Evolutionary conservation across 192 early-diverging fungal species (phyloP).

Genomic region (Mortierella hygrophila): DNA sequence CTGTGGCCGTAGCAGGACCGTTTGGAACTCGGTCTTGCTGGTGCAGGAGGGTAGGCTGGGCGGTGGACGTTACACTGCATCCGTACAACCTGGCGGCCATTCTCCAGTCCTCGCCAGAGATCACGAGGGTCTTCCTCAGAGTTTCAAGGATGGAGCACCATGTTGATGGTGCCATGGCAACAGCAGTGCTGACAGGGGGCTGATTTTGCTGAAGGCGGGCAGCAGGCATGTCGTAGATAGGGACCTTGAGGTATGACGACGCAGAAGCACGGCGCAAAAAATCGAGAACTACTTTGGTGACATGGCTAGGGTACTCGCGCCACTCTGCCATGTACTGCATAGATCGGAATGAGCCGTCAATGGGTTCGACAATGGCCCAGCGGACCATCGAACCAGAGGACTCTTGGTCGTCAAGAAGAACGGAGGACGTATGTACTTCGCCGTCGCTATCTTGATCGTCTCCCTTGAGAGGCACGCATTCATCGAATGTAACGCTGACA

Average conservation of each 20-base stretch:
- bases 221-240: neutral
- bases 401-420: neutral
- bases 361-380: neutral
- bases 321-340: constrained; percentile 24
- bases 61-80: too few species aligned
- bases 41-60: too few species aligned
- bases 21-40: too few species aligned
- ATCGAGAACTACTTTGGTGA: constrained; percentile 23
- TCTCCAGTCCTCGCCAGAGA: too few species aligned
- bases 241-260: constrained; percentile 20
- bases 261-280: constrained; percentile 18
- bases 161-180: too few species aligned
- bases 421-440: neutral
- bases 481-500: neutral
- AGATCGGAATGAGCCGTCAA: constrained; percentile 12
- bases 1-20: too few species aligned
- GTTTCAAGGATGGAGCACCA: too few species aligned
- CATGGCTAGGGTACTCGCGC: neutral
- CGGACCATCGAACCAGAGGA: constrained; percentile 4
- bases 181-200: too few species aligned
- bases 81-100: too few species aligned
- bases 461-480: neutral
- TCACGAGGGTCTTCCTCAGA: too few species aligned
- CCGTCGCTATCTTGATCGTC: neutral
- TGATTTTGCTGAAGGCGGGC: too few species aligned